Percentiles rank a stretch among this genome's conserved stretches.
These are phyloP conservation scores for Paraglomus brasilianum DNA, from an alignment of 192 early-diverging fungal species.

Conservation along the genomic window DNA sequence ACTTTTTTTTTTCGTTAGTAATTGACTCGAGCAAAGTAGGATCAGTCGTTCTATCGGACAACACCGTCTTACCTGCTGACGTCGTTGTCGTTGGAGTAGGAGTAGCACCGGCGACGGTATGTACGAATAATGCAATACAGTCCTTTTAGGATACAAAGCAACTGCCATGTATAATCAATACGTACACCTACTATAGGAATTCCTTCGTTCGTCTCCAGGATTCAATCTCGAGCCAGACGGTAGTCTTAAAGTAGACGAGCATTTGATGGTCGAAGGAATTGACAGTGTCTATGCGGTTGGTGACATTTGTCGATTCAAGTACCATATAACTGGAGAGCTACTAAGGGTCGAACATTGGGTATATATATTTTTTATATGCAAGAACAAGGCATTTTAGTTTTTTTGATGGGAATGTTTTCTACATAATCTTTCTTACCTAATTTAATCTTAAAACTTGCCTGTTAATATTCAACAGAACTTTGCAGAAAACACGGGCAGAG, in stretches of 20 bases:
- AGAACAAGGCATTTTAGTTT: too few relatives aligned
- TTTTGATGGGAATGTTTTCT: too few relatives aligned
- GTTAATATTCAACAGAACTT: too few relatives aligned
- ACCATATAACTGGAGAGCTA: conserved; percentile 43
- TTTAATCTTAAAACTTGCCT: too few relatives aligned
- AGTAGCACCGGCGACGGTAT: conserved; percentile 47
- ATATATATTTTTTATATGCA: too few relatives aligned
- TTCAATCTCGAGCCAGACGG: conserved; percentile 48
- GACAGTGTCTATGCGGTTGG: conserved; percentile 51
- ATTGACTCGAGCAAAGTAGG: conserved; percentile 34
- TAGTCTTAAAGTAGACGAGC: conserved; percentile 44
- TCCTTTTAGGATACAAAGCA: too few relatives aligned
- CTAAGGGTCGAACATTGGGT: conserved; percentile 60
- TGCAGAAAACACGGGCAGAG: conserved; percentile 43
- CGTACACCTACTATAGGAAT: conserved; percentile 31
- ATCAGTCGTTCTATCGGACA: conserved; percentile 40
- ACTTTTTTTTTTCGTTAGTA: neutral
- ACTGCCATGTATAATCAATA: too few relatives aligned
- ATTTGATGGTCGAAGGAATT: conserved; percentile 43
- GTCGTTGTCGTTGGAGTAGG: conserved; percentile 57
- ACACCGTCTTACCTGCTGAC: conserved; percentile 43
- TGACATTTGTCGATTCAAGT: conserved; percentile 55
- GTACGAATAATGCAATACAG: too few relatives aligned
- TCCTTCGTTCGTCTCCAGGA: conserved; percentile 36
- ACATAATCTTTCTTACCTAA: too few relatives aligned